Conservation (phyloP, 805 yeast species). For the Lachancea meyersii region DNA sequence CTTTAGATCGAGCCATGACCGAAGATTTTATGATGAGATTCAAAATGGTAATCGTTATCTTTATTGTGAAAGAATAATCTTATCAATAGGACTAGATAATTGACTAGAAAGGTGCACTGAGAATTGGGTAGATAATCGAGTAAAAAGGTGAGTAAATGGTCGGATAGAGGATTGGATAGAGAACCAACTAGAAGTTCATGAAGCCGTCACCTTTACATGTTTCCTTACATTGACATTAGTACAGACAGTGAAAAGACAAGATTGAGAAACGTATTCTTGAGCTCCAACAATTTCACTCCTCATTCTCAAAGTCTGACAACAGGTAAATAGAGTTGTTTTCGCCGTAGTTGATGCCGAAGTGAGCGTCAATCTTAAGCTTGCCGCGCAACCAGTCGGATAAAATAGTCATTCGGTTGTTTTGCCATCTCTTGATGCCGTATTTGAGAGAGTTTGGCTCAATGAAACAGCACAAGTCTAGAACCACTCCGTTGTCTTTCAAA, state of each 20-base stretch:
- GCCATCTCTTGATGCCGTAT: constrained; percentile 68
- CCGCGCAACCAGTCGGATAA: constrained; percentile 51
- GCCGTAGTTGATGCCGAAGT: constrained; percentile 59
- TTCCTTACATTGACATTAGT: no score
- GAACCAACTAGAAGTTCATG: background rate
- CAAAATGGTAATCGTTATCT: no score
- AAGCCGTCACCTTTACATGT: no score
- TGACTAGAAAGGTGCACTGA: no score
- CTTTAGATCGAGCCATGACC: no score
- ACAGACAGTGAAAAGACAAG: no score
- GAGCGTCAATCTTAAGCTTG: constrained; percentile 37
- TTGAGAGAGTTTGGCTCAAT: constrained; percentile 46
- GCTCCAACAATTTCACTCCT: constrained; percentile 8
- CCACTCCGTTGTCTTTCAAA: constrained; percentile 71
- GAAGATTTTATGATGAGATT: no score
- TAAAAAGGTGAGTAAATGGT: background rate
- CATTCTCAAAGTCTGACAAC: constrained; percentile 47
- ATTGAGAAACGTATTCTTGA: no score
- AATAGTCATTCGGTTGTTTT: constrained; percentile 68
- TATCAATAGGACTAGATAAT: no score
- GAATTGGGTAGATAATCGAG: no score
- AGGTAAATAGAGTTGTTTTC: constrained; percentile 55
- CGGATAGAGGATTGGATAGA: background rate
- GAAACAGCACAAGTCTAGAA: constrained; percentile 80
- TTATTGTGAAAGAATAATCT: no score